Percentiles rank a stretch among this genome's conserved stretches.
phyloP scores from a whole-genome alignment of 1,284 basidiomycete genomes.

The Sporisorium scitamineum region DNA sequence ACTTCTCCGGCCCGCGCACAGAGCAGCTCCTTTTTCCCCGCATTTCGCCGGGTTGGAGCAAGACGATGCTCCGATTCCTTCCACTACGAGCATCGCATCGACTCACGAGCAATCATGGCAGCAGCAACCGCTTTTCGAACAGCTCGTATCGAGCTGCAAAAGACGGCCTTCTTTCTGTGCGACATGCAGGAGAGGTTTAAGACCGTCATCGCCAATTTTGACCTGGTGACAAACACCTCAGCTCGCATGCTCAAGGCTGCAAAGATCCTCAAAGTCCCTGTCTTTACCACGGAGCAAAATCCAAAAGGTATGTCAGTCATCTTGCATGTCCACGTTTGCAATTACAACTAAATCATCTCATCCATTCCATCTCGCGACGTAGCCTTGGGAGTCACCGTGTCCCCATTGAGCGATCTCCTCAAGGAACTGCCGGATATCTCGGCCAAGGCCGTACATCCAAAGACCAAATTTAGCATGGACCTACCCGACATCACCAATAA shows the following conservation, averaged over 20 bases:
- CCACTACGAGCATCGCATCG: background rate
- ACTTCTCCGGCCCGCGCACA: constrained; percentile 1
- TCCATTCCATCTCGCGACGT: background rate
- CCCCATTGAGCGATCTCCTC: constrained; percentile 74
- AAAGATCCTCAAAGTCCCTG: constrained; percentile 77
- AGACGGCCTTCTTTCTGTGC: constrained; percentile 63
- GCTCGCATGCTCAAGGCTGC: constrained; percentile 60
- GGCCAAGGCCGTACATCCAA: constrained; percentile 76
- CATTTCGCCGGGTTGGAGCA: constrained; percentile 1
- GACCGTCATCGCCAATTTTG: constrained; percentile 58
- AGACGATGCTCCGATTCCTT: background rate
- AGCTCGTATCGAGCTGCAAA: constrained; percentile 51
- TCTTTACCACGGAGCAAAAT: constrained; percentile 86
- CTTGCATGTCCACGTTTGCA: background rate
- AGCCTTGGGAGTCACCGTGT: constrained; percentile 81
- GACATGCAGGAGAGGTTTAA: constrained; percentile 64
- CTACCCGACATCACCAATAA: constrained; percentile 75
- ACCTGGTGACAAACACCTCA: constrained; percentile 50
- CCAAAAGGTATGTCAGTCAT: constrained; percentile 75
- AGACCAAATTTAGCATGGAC: constrained; percentile 85
- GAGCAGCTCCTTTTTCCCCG: constrained; percentile 10
- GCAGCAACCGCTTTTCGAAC: constrained; percentile 27
- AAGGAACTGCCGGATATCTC: constrained; percentile 74
- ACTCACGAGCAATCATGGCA: constrained; percentile 8
- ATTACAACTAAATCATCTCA: background rate